Base-by-base conservation (phyloP, 805 yeast genomes). In the Torulaspora delbrueckii region DNA sequence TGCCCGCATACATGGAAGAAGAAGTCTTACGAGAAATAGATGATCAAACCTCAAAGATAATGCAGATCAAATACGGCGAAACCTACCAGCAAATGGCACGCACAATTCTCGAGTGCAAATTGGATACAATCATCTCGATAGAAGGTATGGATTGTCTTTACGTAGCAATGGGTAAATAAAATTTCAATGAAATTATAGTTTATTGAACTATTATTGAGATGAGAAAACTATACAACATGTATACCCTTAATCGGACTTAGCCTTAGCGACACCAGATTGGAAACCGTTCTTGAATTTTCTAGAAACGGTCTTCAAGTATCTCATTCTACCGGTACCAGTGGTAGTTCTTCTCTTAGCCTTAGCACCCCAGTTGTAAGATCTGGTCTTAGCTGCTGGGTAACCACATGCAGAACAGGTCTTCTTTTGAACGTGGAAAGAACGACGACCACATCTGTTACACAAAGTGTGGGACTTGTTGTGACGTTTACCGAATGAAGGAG, bases 281-380 rank as follows among this genome's bases (percentile, higher is more conserved):
- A 93, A 93, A 74, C 89, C 95, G 84, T 91, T 91, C 86, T 90
- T 87, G 86, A 91, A 91, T 81, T 89, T 87, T 84, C 98, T 90
- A 65, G 93, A 77, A 67, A 93, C 96, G 77, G 82, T 84, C 82
- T 91, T 93, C 77, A 93, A 83, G 89, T 91, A 81, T 75, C 90
- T 80, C 95, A 88, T 87, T 81, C 99, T 95, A 78, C 99, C 99
- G 74, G 98, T 83, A 82, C 99, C 99, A 66, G 97, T 90, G 65
- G 99, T 93, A 76, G 86, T 85, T 87, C 99, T 89, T 88, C 99
- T 89, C 85, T 90, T 87, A 71, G 97, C 96, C 86, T 93, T 93
- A 63, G 77, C 77, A 75, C 95, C 96, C 99, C 99, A 93, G 96
- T 93, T 93, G 96, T 77, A 85, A 70, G 88, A 83, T 86, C 99